Evolutionary conservation across 2,329 filamentous ascomycete genomes (phyloP), one percentile per base, ranked within the genome.

Genomic region (Colletotrichum liaoningense): DNA sequence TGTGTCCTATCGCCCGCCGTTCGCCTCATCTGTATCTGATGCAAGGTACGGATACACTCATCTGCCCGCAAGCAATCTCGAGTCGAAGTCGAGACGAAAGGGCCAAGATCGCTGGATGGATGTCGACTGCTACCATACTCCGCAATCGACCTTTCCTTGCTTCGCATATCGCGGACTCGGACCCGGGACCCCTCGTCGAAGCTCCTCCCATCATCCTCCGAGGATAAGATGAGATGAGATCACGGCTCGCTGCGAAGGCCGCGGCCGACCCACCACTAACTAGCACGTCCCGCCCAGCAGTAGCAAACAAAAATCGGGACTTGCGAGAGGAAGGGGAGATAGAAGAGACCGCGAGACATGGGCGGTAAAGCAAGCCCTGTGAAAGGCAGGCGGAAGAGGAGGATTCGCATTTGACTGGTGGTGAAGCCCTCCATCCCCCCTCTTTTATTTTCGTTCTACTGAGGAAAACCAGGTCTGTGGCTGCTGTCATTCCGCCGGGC

Each of bases 281-380:
- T 59, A 49, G 55, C 30, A 55, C 56, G 35, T 26, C 46, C 42
- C 49, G 33, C 60, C n/a, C 57, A 46, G 63, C 46, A 28, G 33
- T 65, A 70, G 69, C 26, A 70, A 73, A 70, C 67, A 70, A 60
- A 57, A 65, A 57, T 11, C 60, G 70, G 71, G 55, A 62, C 67
- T 57, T 49, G 42, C 19, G 42, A 49, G 42, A 49, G 42, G 42
- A 22, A 49, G 42, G n/a, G 26, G 55, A 42, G 56, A 71, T 46
- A 26, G 42, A 58, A 67, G 33, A 35, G 69, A 72, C 75, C 77
- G 78, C 62, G 62, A 46, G 46, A 69, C 74, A 75, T 77, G 79
- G 81, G 83, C 83, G 83, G 82, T 79, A 83, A 84, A 76, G 80
- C 78, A 75, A 77, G 78, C 79, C 73, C 78, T 78, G 77, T 83